A percentile compares a stretch with the other conserved stretches of the same genome.
These are phyloP conservation scores for Coemansia sp. DNA, from an alignment of 192 early-diverging fungal genomes.

Conservation along the genomic window DNA sequence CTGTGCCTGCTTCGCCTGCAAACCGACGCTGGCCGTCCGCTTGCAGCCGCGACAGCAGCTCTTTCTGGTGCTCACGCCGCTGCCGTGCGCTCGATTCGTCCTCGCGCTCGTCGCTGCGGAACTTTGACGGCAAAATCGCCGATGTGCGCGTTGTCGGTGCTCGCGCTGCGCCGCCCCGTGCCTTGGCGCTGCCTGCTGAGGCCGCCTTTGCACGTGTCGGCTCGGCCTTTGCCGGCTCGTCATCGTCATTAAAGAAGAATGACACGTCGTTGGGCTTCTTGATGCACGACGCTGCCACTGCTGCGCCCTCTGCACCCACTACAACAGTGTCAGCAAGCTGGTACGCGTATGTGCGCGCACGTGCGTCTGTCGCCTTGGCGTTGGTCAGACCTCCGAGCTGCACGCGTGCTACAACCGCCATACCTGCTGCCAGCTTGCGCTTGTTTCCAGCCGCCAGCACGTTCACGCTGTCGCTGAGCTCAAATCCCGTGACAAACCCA, in stretches of 20 bases:
- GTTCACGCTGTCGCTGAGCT: constrained; percentile 86
- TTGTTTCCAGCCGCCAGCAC: constrained; percentile 71
- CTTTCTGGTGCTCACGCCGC: constrained; percentile 85
- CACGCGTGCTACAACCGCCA: constrained; percentile 81
- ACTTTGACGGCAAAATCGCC: constrained; percentile 72
- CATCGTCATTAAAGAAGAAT: constrained; percentile 57
- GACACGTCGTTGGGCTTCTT: constrained; percentile 40
- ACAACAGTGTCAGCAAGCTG: constrained; percentile 79
- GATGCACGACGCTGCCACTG: constrained; percentile 35
- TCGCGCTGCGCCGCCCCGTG: constrained; percentile 24
- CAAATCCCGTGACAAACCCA: constrained; percentile 90
- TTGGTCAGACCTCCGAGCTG: constrained; percentile 87
- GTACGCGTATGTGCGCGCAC: constrained; percentile 80
- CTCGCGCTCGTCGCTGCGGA: constrained; percentile 75
- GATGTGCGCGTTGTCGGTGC: constrained; percentile 56
- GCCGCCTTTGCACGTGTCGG: constrained; percentile 15
- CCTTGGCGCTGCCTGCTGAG: constrained; percentile 21
- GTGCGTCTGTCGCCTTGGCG: constrained; percentile 65
- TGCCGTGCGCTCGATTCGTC: constrained; percentile 76
- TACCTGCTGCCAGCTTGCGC: constrained; percentile 69
- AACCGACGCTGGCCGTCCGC: constrained; percentile 80
- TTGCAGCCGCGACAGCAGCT: constrained; percentile 72
- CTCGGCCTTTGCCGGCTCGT: constrained; percentile 9
- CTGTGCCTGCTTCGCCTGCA: constrained; percentile 61
- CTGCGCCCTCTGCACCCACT: constrained; percentile 48